Conservation (phyloP, 176 grass and related monocot genomes). For the Poa annua region DNA sequence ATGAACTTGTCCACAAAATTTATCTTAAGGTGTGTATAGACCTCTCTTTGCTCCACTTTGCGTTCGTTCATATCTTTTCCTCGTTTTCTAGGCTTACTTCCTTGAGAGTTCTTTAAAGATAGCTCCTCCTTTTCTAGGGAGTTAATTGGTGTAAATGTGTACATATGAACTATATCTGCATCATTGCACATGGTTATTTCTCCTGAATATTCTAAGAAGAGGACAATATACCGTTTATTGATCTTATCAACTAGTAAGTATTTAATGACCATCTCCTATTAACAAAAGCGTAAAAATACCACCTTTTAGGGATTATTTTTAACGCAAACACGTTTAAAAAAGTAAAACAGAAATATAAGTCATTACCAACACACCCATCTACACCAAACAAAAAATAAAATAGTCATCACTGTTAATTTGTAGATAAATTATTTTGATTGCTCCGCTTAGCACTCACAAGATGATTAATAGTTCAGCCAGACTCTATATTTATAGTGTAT, state of each 20-base stretch:
- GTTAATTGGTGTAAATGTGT: not conserved
- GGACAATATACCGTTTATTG: not conserved
- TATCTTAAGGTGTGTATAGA: slow-evolving; percentile 59
- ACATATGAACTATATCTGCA: not conserved
- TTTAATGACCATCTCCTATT: not conserved
- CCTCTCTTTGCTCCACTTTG: slow-evolving; percentile 3
- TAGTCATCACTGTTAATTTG: not conserved
- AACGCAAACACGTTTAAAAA: not conserved
- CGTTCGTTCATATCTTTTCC: not conserved
- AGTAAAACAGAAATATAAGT: not conserved
- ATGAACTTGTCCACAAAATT: slow-evolving; percentile 72
- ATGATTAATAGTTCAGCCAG: slow-evolving; percentile 17
- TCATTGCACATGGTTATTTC: not conserved
- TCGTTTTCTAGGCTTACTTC: not conserved
- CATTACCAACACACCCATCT: not conserved
- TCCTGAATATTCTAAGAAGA: not conserved
- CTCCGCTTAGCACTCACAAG: slow-evolving; percentile 8
- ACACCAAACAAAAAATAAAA: not conserved
- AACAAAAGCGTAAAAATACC: not conserved
- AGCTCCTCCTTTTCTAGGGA: not conserved
- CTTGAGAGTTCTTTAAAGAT: not conserved
- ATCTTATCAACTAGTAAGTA: not conserved
- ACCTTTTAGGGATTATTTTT: slow-evolving; percentile 17
- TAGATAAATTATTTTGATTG: not conserved
- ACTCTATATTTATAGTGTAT: not conserved